phyloP scores from a whole-genome alignment of 371 early-diverging fungal genomes.

The Mortierella sp. region DNA sequence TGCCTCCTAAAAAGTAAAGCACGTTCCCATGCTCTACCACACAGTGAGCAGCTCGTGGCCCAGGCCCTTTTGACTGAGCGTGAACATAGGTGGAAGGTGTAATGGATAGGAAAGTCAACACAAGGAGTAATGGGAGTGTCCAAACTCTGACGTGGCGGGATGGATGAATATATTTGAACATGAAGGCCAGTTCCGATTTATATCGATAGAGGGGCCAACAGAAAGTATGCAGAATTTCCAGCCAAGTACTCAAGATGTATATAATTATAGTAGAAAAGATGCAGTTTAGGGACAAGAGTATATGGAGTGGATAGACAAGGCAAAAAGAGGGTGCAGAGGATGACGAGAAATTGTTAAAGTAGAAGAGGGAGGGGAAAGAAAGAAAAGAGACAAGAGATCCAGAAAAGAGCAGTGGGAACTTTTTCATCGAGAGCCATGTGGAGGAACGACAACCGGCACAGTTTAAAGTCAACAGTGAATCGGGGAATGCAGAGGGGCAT shows the following conservation, averaged over 20 bases:
- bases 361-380: neutral
- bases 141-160: neutral
- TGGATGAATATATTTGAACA: neutral
- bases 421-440: neutral
- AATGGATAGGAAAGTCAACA: neutral
- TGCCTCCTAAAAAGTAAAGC: slow-evolving; percentile 49
- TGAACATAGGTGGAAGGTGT: neutral
- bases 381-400: neutral
- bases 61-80: slow-evolving; percentile 53
- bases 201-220: neutral
- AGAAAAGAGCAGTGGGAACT: neutral
- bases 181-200: neutral
- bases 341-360: neutral
- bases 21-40: slow-evolving; percentile 46
- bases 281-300: too few relatives aligned
- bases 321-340: neutral
- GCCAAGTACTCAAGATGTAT: neutral
- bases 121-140: neutral
- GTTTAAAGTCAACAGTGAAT: neutral
- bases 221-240: neutral
- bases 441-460: neutral
- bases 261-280: too few relatives aligned
- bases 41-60: slow-evolving; percentile 51
- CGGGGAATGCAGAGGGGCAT: neutral
- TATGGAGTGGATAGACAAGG: neutral